These are phyloP conservation scores for Sugiyamaella mastotermitis DNA, from an alignment of 805 yeast species.

Conservation along the genomic window DNA sequence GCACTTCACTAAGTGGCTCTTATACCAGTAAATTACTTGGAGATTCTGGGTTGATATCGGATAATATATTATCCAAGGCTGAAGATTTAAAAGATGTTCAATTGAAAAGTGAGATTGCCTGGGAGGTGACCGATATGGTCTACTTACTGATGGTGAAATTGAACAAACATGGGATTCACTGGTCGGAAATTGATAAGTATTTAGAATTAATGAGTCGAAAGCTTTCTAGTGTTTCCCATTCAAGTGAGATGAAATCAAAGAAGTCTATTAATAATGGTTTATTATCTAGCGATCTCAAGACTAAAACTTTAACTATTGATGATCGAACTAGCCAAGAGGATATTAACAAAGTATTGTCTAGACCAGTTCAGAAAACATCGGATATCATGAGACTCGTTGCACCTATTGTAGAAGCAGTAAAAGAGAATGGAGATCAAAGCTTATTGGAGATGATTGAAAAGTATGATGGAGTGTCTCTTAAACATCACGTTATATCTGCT, in stretches of 20 bases:
- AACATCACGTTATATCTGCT: conserved; percentile 70
- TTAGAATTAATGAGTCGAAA: conserved; percentile 77
- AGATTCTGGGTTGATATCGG: conserved; percentile 68
- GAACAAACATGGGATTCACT: conserved; percentile 66
- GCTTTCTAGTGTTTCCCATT: conserved; percentile 52
- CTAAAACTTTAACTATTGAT: conserved; percentile 42
- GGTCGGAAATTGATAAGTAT: conserved; percentile 77
- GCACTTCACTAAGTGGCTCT: too few relatives aligned
- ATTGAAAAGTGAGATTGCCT: conserved; percentile 63
- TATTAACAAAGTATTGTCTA: conserved; percentile 59
- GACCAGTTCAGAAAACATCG: conserved; percentile 94
- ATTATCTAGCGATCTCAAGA: conserved; percentile 32
- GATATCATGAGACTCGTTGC: conserved; percentile 89
- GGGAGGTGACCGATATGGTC: conserved; percentile 96
- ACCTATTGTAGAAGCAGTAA: conserved; percentile 81
- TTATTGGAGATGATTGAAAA: conserved; percentile 83
- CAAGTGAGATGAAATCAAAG: conserved; percentile 15
- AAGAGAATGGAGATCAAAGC: conserved; percentile 75
- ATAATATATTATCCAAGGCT: conserved; percentile 90
- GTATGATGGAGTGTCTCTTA: conserved; percentile 77
- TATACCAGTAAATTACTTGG: conserved; percentile 83
- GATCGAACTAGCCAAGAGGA: conserved; percentile 36
- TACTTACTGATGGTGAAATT: conserved; percentile 62
- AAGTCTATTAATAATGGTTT: conserved; percentile 9
- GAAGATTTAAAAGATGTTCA: conserved; percentile 89